Evolutionary conservation across 371 early-diverging fungal species (phyloP).

Genomic region (Chytridium lagenaria): DNA sequence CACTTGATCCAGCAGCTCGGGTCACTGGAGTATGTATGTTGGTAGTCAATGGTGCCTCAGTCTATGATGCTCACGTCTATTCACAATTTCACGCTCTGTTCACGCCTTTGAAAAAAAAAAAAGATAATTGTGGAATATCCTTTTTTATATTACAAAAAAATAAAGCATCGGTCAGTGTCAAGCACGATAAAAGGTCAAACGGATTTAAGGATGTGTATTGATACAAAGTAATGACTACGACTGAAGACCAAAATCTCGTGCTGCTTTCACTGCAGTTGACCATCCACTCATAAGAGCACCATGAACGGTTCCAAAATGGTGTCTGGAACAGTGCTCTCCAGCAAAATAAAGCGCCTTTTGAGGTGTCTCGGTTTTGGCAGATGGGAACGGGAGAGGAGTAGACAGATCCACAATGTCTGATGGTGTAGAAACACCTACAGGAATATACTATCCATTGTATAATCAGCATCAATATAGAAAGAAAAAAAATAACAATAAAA

Average conservation of each 20-base stretch:
- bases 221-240: not conserved
- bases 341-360: slow-evolving; percentile 32
- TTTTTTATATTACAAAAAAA: too few relatives aligned
- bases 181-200: too few relatives aligned
- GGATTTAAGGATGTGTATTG: too few relatives aligned
- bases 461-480: too few relatives aligned
- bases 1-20: too few relatives aligned
- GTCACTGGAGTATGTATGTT: too few relatives aligned
- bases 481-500: not conserved
- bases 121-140: too few relatives aligned
- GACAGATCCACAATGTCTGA: slow-evolving; percentile 24
- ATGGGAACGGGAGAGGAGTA: slow-evolving; percentile 21
- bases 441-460: slow-evolving; percentile 19
- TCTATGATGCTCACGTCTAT: too few relatives aligned
- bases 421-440: slow-evolving; percentile 22
- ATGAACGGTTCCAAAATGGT: slow-evolving; percentile 37
- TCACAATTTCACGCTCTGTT: too few relatives aligned
- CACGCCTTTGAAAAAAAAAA: too few relatives aligned
- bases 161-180: too few relatives aligned
- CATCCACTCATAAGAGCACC: slow-evolving; percentile 33
- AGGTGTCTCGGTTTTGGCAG: not conserved
- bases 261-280: slow-evolving; percentile 23
- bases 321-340: slow-evolving; percentile 33
- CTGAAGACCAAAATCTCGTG: slow-evolving; percentile 10
- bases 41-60: too few relatives aligned